These are phyloP conservation scores for Diaporthe destruens DNA, from an alignment of 2,329 filamentous ascomycete species.

Conservation along the genomic window DNA sequence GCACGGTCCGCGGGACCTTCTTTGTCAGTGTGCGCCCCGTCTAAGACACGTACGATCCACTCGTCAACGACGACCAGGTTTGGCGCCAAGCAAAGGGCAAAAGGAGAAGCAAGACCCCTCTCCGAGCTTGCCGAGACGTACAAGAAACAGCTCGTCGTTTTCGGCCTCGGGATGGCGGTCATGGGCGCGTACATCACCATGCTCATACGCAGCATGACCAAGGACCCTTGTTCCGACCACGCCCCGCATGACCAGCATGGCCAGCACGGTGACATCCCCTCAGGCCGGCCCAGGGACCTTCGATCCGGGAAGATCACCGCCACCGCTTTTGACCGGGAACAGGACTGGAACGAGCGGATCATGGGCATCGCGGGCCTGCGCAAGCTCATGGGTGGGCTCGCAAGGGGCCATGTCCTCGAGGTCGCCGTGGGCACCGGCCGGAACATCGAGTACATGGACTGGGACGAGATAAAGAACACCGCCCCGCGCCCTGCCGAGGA, in stretches of 20 bases:
- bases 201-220: conserved; percentile 53
- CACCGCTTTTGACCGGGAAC: conserved; percentile 68
- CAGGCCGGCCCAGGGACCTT: conserved; percentile 63
- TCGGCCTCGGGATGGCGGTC: conserved; percentile 58
- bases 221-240: conserved; percentile 44
- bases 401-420: conserved; percentile 70
- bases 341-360: conserved; percentile 68
- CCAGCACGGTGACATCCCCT: conserved; percentile 53
- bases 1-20: not conserved
- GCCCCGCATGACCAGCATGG: conserved; percentile 42
- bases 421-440: conserved; percentile 73
- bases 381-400: conserved; percentile 60
- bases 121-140: conserved; percentile 51
- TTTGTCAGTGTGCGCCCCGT: not conserved
- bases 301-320: conserved; percentile 58
- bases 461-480: conserved; percentile 56
- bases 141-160: conserved; percentile 61
- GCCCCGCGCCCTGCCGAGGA: conserved; percentile 43
- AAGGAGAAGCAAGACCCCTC: conserved; percentile 39
- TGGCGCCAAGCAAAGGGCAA: conserved; percentile 22
- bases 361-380: conserved; percentile 68
- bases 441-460: conserved; percentile 71
- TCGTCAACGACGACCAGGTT: not conserved
- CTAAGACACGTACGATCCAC: conserved; percentile 1
- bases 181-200: conserved; percentile 63